Evolutionary conservation across 495 filamentous ascomycete genomes (phyloP).

Genomic region (Terfezia claveryi): DNA sequence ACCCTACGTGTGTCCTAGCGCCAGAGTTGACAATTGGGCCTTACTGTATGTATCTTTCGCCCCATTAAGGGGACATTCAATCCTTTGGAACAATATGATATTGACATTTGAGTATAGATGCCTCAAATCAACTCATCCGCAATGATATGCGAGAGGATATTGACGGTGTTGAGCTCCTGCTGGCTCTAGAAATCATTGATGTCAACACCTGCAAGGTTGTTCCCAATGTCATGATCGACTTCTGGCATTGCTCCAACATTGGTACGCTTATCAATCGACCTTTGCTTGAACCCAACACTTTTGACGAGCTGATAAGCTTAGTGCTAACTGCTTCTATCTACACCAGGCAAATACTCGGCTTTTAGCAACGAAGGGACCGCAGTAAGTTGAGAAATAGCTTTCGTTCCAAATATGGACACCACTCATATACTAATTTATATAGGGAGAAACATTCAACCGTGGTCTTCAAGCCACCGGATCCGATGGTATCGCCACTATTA

Average conservation of each 20-base stretch:
- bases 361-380: conserved; percentile 17
- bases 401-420: no score
- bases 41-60: conserved; percentile 19
- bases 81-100: conserved; percentile 1
- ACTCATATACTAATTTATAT: neutral
- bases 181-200: conserved; percentile 16
- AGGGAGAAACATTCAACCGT: conserved; percentile 28
- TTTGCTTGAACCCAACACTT: no score
- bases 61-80: neutral
- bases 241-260: conserved; percentile 17
- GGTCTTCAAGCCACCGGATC: conserved; percentile 29
- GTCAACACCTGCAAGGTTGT: conserved; percentile 14
- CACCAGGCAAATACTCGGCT: conserved; percentile 6
- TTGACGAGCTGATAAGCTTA: no score
- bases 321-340: no score
- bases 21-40: conserved; percentile 25
- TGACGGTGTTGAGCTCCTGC: conserved; percentile 11
- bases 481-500: conserved; percentile 34
- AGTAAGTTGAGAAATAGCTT: neutral
- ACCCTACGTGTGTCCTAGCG: conserved; percentile 18
- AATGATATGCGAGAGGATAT: conserved; percentile 34
- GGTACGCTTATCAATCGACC: neutral
- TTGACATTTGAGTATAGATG: conserved; percentile 2
- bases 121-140: conserved; percentile 25
- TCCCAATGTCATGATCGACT: conserved; percentile 10